phyloP scores from a whole-genome alignment of 2,329 filamentous ascomycete genomes.

The Ophiosphaerella herpotricha region DNA sequence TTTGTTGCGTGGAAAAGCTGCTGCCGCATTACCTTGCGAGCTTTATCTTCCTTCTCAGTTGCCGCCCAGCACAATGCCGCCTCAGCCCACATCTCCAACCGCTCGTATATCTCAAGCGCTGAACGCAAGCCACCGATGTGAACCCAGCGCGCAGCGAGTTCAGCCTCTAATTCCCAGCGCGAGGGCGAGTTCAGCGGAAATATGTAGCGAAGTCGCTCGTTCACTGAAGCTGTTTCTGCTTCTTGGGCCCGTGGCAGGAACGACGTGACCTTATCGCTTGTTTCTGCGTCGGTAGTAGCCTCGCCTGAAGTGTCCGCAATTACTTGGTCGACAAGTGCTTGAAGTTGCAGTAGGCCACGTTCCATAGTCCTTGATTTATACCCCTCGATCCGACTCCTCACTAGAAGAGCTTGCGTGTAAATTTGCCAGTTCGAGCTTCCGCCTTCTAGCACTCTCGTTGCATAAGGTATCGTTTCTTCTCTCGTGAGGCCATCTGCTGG shows the following conservation, averaged over 20 bases:
- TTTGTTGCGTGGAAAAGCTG: conserved; percentile 74
- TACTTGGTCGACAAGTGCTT: conserved; percentile 93
- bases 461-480: conserved; percentile 93
- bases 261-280: conserved; percentile 62
- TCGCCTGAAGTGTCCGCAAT: conserved; percentile 74
- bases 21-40: conserved; percentile 73
- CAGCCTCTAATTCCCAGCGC: conserved; percentile 91
- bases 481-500: conserved; percentile 83
- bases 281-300: conserved; percentile 28
- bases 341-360: conserved; percentile 86
- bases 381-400: conserved; percentile 86
- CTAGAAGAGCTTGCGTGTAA: conserved; percentile 89
- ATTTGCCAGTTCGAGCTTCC: conserved; percentile 97
- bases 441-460: conserved; percentile 82
- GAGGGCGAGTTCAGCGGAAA: conserved; percentile 83
- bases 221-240: conserved; percentile 76
- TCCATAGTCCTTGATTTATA: conserved; percentile 87
- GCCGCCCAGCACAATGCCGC: conserved; percentile 86
- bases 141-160: conserved; percentile 92
- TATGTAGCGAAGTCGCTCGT: conserved; percentile 79
- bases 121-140: conserved; percentile 84
- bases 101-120: conserved; percentile 93
- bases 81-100: conserved; percentile 91
- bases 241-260: conserved; percentile 80
- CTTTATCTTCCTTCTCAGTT: conserved; percentile 81